A percentile compares a stretch with the other conserved stretches of the same genome.
Evolutionary conservation across 2,329 filamentous ascomycete species (phyloP).

Genomic region (Botryosphaeria agaves): DNA sequence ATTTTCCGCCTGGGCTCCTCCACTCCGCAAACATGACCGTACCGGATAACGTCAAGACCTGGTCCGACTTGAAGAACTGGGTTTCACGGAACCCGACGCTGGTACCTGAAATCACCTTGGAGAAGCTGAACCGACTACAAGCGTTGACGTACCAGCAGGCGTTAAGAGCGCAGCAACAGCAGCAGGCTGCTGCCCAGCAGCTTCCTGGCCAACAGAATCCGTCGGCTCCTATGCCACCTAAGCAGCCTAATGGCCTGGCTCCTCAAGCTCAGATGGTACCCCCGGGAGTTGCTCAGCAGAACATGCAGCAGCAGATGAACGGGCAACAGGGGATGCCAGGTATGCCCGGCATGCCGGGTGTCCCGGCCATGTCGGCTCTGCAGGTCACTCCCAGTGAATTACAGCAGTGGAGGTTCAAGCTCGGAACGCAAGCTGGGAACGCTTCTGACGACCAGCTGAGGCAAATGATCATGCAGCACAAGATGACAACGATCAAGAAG

Average conservation of each 20-base stretch:
- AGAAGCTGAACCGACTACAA: slow-evolving; percentile 22
- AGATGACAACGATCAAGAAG: too few species aligned
- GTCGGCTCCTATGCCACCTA: slow-evolving; percentile 2
- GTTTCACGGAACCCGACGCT: slow-evolving; percentile 27
- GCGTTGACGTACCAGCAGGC: too few species aligned
- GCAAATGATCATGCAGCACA: slow-evolving; percentile 10
- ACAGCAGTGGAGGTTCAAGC: slow-evolving; percentile 15
- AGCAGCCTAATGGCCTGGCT: slow-evolving; percentile 12
- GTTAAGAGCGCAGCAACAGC: slow-evolving; percentile 6
- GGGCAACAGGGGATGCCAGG: slow-evolving; percentile 4
- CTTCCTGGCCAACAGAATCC: slow-evolving; percentile 4
- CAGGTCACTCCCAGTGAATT: slow-evolving; percentile 24
- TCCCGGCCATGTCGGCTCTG: slow-evolving; percentile 7
- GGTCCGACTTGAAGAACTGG: slow-evolving; percentile 40
- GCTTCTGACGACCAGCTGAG: slow-evolving; percentile 26
- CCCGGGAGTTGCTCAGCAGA: too few species aligned
- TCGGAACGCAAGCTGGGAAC: slow-evolving; percentile 15
- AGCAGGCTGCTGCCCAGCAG: slow-evolving; percentile 4
- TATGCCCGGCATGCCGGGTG: too few species aligned
- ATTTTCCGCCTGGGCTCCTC: too few species aligned
- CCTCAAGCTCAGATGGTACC: slow-evolving; percentile 24
- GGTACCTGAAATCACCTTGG: slow-evolving; percentile 21
- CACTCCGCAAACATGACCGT: too few species aligned
- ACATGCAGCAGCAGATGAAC: slow-evolving; percentile 5
- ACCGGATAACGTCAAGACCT: slow-evolving; percentile 34